Conservation (phyloP, 805 yeast genomes). For the Dipodascus albidus region DNA sequence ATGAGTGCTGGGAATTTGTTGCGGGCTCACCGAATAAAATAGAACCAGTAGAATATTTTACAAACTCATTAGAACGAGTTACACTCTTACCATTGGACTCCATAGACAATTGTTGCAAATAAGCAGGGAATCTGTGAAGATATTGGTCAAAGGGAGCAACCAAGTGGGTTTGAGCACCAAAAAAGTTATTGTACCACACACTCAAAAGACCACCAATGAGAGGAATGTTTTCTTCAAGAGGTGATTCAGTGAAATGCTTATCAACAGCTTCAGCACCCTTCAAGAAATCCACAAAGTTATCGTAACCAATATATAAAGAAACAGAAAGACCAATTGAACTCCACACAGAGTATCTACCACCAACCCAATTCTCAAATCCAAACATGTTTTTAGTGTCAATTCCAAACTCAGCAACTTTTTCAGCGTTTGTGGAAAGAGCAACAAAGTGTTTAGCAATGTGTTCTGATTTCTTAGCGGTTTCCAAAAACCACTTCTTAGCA, state of each 20-base stretch:
- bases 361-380: constrained; percentile 98
- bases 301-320: constrained; percentile 90
- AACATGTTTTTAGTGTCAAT: constrained; percentile 97
- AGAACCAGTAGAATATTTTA: constrained; percentile 92
- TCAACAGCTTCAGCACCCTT: constrained; percentile 98
- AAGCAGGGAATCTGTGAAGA: constrained; percentile 98
- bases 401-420: constrained; percentile 88
- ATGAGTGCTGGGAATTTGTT: constrained; percentile 97
- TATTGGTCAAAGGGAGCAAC: constrained; percentile 99
- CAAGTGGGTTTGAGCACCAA: constrained; percentile 94
- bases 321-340: constrained; percentile 95
- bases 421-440: constrained; percentile 88
- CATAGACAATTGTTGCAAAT: constrained; percentile 96
- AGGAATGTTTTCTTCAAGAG: constrained; percentile 87
- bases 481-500: constrained; percentile 91
- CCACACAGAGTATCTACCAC: constrained; percentile 99
- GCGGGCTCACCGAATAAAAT: constrained; percentile 98
- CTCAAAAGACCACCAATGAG: constrained; percentile 84
- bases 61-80: constrained; percentile 81
- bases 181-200: constrained; percentile 98
- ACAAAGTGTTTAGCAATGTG: constrained; percentile 95
- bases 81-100: constrained; percentile 98
- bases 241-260: constrained; percentile 74
- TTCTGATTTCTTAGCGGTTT: constrained; percentile 48
- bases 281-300: constrained; percentile 82